phyloP scores from a whole-genome alignment of 2,329 filamentous ascomycete species.

The Aureobasidium sp. region DNA sequence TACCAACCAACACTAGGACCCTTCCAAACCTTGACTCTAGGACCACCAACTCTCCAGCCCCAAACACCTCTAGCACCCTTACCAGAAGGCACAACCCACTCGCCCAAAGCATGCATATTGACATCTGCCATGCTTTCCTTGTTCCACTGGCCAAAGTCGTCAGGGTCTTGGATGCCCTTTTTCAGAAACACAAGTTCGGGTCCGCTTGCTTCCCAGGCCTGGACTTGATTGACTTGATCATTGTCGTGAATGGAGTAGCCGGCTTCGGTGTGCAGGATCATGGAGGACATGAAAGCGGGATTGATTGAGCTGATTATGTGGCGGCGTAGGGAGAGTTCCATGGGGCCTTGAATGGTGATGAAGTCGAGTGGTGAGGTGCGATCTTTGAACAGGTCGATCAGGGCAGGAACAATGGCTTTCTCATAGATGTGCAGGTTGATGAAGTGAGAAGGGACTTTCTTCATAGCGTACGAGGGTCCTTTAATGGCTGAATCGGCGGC shows the following conservation, averaged over 20 bases:
- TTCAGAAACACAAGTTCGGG: background rate
- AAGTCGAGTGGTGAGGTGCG: background rate
- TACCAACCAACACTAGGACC: background rate
- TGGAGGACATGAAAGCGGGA: background rate
- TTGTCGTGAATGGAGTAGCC: background rate
- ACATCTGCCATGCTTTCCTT: background rate
- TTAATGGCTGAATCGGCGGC: background rate
- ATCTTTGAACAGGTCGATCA: background rate
- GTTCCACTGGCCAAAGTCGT: background rate
- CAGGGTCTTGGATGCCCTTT: background rate
- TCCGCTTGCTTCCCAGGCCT: background rate
- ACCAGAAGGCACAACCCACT: slow-evolving; percentile 1
- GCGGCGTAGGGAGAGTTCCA: slow-evolving; percentile 1
- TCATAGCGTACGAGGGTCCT: background rate
- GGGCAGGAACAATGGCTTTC: background rate
- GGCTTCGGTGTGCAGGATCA: background rate
- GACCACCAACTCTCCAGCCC: background rate
- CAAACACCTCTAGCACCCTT: background rate
- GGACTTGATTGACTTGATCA: background rate
- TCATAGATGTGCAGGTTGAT: background rate
- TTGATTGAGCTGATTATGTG: slow-evolving; percentile 8
- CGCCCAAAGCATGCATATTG: background rate
- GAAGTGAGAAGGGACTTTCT: background rate
- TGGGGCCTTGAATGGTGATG: slow-evolving; percentile 13
- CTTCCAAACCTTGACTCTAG: background rate